These are phyloP conservation scores for Phytophthora cajani DNA, from an alignment of 352 stramenopile species.

Conservation along the genomic window DNA sequence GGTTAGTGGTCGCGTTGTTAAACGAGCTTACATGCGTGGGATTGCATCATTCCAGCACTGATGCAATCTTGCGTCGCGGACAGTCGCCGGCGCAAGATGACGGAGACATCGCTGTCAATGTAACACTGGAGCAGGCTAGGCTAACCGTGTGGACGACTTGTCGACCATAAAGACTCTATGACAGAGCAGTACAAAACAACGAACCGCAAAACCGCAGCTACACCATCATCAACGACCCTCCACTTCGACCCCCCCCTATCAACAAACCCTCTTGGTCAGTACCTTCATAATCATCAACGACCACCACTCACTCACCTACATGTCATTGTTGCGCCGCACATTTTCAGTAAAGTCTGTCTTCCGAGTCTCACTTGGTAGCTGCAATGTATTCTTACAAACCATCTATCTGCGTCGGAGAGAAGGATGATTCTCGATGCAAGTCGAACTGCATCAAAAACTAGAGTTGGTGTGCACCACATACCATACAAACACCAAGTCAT, in stretches of 20 bases:
- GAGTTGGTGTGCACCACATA: background rate
- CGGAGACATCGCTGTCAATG: constrained; percentile 13
- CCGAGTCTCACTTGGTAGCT: too few relatives aligned
- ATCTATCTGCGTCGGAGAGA: background rate
- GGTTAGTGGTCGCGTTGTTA: too few relatives aligned
- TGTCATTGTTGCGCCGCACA: background rate
- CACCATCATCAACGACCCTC: background rate
- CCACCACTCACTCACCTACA: background rate
- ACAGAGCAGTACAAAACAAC: background rate
- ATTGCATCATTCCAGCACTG: constrained; percentile 13
- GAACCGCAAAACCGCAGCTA: background rate
- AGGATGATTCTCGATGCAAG: background rate
- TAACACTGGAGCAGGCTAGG: background rate
- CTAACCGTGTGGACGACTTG: background rate
- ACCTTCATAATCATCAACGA: background rate
- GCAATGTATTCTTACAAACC: background rate
- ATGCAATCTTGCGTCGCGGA: constrained; percentile 9
- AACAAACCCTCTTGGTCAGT: background rate
- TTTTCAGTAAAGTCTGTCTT: background rate
- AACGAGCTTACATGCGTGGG: too few relatives aligned
- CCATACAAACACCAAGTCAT: constrained; percentile 1
- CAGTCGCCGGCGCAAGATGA: constrained; percentile 2
- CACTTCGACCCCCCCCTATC: background rate
- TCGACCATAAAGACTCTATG: background rate
- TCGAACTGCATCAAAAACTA: background rate